These are phyloP conservation scores for Aspergillus neotritici DNA, from an alignment of 2,329 filamentous ascomycete genomes.

Conservation along the genomic window DNA sequence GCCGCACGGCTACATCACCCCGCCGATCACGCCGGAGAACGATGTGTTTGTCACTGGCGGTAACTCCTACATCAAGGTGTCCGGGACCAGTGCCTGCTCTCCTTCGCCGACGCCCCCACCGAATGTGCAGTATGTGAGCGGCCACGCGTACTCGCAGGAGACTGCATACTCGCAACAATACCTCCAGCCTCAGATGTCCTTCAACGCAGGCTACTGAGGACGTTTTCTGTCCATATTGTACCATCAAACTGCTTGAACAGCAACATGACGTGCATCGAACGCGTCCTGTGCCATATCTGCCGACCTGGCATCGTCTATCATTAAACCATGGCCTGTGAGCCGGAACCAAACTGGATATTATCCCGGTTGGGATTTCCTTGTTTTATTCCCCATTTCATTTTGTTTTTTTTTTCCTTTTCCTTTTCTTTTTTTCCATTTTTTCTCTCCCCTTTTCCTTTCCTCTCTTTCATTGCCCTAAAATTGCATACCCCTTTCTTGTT, in stretches of 20 bases:
- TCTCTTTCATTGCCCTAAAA: slow-evolving; percentile 19
- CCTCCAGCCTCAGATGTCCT: slow-evolving; percentile 30
- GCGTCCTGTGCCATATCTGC: slow-evolving; percentile 12
- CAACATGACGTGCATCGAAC: slow-evolving; percentile 2
- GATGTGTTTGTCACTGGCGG: slow-evolving; percentile 35
- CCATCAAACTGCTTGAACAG: slow-evolving; percentile 7
- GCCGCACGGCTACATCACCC: slow-evolving; percentile 43
- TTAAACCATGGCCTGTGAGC: slow-evolving; percentile 2
- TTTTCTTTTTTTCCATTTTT: slow-evolving; percentile 7
- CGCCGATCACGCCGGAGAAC: slow-evolving; percentile 44
- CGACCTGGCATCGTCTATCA: slow-evolving; percentile 13
- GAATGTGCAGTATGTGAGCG: slow-evolving; percentile 32
- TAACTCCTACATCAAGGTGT: slow-evolving; percentile 26
- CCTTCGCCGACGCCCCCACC: slow-evolving; percentile 35
- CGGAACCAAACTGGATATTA: no score
- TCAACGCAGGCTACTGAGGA: slow-evolving; percentile 28
- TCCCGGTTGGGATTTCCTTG: neutral
- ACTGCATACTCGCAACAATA: slow-evolving; percentile 31
- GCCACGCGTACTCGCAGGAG: slow-evolving; percentile 34
- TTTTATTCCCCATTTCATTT: slow-evolving; percentile 8
- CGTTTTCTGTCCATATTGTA: slow-evolving; percentile 4
- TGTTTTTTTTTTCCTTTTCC: slow-evolving; percentile 4
- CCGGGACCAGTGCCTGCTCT: slow-evolving; percentile 27
- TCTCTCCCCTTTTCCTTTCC: slow-evolving; percentile 24
- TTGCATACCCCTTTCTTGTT: slow-evolving; percentile 33